Percentiles rank a stretch among this genome's conserved stretches.
These are phyloP conservation scores for Lepidium didymum DNA, from an alignment of 345 rosid species.

Conservation along the genomic window DNA sequence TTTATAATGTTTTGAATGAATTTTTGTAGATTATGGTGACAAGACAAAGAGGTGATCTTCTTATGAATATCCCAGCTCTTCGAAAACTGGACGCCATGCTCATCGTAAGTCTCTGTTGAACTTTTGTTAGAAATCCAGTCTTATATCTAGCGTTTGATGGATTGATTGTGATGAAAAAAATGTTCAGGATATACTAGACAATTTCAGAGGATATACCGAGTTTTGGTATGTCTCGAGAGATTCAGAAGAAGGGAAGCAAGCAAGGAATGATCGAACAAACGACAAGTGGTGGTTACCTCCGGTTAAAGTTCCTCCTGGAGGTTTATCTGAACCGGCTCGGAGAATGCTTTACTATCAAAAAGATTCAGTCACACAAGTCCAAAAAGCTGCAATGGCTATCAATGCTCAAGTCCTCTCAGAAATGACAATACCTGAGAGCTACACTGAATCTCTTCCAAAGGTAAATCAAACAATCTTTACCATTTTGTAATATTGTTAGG, in stretches of 20 bases:
- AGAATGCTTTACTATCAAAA: constrained; percentile 73
- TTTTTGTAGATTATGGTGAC: constrained; percentile 72
- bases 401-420: constrained; percentile 93
- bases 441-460: constrained; percentile 91
- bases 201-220: constrained; percentile 61
- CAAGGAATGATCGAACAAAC: constrained; percentile 38
- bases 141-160: neutral
- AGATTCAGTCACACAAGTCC: constrained; percentile 94
- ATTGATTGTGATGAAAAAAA: neutral
- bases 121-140: neutral
- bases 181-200: constrained; percentile 59
- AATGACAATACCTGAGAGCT: constrained; percentile 82
- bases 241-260: constrained; percentile 48
- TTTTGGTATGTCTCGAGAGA: constrained; percentile 78
- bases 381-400: constrained; percentile 93
- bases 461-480: constrained; percentile 23
- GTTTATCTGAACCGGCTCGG: constrained; percentile 55
- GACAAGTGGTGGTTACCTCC: constrained; percentile 96
- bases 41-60: constrained; percentile 76
- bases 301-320: constrained; percentile 65
- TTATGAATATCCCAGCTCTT: constrained; percentile 78
- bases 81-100: constrained; percentile 87
- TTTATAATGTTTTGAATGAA: neutral
- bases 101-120: constrained; percentile 38
- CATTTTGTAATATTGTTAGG: too few species aligned